Conservation (phyloP, 352 stramenopile genomes). For the Phytophthora rubi region DNA sequence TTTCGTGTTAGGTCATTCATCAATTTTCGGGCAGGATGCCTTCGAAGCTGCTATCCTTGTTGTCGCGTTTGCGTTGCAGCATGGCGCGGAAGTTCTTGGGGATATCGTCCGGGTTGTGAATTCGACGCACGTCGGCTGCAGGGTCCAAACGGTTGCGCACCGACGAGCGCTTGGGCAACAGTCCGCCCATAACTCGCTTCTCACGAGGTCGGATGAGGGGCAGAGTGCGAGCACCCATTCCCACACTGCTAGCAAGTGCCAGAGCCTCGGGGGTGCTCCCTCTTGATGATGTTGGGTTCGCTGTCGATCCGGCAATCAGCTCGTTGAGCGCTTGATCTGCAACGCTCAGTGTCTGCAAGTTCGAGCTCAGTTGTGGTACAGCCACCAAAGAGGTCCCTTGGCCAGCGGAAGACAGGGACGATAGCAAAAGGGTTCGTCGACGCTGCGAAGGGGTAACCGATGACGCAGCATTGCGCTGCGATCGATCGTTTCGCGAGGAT, state of each 20-base stretch:
- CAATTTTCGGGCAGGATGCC: constrained; percentile 42
- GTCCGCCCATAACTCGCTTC: constrained; percentile 67
- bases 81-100: constrained; percentile 75
- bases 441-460: constrained; percentile 8
- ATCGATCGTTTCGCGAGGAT: constrained; percentile 8
- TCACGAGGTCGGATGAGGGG: constrained; percentile 63
- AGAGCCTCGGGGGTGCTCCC: constrained; percentile 21
- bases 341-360: constrained; percentile 21
- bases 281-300: constrained; percentile 19
- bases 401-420: neutral
- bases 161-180: constrained; percentile 69
- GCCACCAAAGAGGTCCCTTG: neutral
- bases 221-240: constrained; percentile 45
- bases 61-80: constrained; percentile 60
- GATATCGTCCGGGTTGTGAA: constrained; percentile 76
- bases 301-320: constrained; percentile 22
- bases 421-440: constrained; percentile 17
- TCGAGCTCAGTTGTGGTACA: constrained; percentile 15
- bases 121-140: constrained; percentile 68
- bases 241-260: constrained; percentile 43
- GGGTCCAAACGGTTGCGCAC: constrained; percentile 69
- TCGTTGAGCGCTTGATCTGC: constrained; percentile 34
- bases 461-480: constrained; percentile 4
- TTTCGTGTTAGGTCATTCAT: neutral
- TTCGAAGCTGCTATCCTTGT: constrained; percentile 38